phyloP scores from a whole-genome alignment of 2,329 filamentous ascomycete species.

The Paracoccidioides brasiliensis region DNA sequence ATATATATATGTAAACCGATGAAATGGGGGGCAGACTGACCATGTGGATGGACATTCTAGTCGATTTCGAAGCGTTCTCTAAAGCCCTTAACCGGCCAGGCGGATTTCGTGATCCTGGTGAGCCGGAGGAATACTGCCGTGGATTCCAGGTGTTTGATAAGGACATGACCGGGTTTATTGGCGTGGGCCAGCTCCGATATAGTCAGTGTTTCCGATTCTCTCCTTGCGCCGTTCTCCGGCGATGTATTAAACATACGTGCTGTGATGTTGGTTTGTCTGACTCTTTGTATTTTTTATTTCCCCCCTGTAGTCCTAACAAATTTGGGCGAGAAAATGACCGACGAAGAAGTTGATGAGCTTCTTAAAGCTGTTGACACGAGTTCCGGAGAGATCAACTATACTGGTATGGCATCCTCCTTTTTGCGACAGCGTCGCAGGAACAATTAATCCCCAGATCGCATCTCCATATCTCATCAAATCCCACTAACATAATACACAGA shows the following conservation, averaged over 20 bases:
- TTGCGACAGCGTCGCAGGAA: background rate
- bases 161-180: constrained; percentile 95
- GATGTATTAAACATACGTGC: background rate
- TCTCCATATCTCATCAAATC: constrained; percentile 1
- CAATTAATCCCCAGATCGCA: too few relatives aligned
- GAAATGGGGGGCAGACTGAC: background rate
- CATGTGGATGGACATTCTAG: constrained; percentile 34
- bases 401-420: constrained; percentile 45
- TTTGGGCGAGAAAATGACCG: constrained; percentile 97
- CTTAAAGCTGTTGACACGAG: constrained; percentile 96
- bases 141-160: constrained; percentile 99
- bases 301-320: constrained; percentile 64
- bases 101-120: constrained; percentile 94
- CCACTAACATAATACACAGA: constrained; percentile 36
- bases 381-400: constrained; percentile 95
- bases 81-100: constrained; percentile 94
- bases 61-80: constrained; percentile 95
- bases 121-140: constrained; percentile 95
- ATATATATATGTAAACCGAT: background rate
- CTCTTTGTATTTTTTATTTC: background rate
- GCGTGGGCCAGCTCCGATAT: constrained; percentile 94
- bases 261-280: background rate
- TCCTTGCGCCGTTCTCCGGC: background rate
- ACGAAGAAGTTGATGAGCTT: constrained; percentile 96
- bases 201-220: constrained; percentile 27